Conservation (phyloP, 2,329 filamentous ascomycete species). For the Cercospora beticola region DNA sequence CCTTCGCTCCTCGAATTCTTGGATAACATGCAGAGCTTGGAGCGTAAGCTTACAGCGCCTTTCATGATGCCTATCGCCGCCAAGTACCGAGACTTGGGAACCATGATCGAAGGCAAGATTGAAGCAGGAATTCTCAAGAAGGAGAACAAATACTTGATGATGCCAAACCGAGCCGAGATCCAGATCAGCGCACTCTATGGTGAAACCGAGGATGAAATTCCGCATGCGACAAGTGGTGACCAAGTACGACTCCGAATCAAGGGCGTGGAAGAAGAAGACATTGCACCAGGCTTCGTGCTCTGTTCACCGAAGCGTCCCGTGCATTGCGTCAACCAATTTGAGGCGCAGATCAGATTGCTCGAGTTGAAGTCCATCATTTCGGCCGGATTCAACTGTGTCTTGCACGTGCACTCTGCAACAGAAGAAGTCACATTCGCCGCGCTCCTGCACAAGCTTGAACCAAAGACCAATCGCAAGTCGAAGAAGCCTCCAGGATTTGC, state of each 20-base stretch:
- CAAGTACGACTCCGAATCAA: conserved; percentile 90
- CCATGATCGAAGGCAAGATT: conserved; percentile 95
- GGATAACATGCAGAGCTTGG: conserved; percentile 87
- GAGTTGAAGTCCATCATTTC: conserved; percentile 93
- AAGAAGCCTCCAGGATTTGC: conserved; percentile 92
- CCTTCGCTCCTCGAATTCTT: conserved; percentile 93
- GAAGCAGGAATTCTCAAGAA: conserved; percentile 94
- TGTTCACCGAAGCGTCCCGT: conserved; percentile 93
- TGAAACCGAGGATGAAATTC: conserved; percentile 91
- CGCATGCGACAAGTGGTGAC: conserved; percentile 82
- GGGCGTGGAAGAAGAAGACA: conserved; percentile 96
- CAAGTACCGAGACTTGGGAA: conserved; percentile 97
- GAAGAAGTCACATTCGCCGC: conserved; percentile 93
- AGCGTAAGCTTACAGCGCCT: conserved; percentile 93
- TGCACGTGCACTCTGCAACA: conserved; percentile 95
- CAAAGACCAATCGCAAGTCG: conserved; percentile 89
- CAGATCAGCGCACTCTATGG: conserved; percentile 85
- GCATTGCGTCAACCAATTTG: conserved; percentile 84
- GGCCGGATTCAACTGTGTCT: conserved; percentile 94
- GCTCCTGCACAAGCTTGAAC: conserved; percentile 90
- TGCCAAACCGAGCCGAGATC: conserved; percentile 86
- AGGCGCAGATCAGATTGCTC: conserved; percentile 93
- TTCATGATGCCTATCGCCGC: conserved; percentile 99
- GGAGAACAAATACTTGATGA: conserved; percentile 80
- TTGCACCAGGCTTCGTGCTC: conserved; percentile 90